Evolutionary conservation across 2,329 filamentous ascomycete species (phyloP).

Genomic region (Trichoderma hamatum): DNA sequence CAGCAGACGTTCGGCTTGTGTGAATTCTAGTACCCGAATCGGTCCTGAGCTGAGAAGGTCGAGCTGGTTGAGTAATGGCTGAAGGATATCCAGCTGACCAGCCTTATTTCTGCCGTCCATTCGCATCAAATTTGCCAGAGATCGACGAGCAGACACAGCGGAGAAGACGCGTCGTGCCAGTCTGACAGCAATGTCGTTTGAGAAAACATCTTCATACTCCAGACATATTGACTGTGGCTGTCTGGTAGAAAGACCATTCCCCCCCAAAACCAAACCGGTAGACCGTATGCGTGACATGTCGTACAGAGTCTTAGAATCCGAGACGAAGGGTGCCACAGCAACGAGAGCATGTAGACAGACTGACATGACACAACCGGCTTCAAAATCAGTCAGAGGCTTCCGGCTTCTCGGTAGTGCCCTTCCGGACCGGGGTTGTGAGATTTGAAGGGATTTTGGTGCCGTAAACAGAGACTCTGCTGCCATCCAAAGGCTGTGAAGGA

Average conservation of each 20-base stretch:
- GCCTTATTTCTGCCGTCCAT: conserved; percentile 43
- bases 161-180: conserved; percentile 62
- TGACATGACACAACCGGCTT: conserved; percentile 58
- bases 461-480: conserved; percentile 61
- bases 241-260: conserved; percentile 49
- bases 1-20: conserved; percentile 53
- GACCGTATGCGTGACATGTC: conserved; percentile 65
- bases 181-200: conserved; percentile 61
- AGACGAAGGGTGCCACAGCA: conserved; percentile 57
- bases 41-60: conserved; percentile 54
- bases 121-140: conserved; percentile 51
- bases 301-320: conserved; percentile 52
- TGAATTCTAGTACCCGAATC: conserved; percentile 52
- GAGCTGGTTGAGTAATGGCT: conserved; percentile 55
- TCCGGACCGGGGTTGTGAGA: conserved; percentile 40
- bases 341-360: conserved; percentile 66
- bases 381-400: conserved; percentile 43
- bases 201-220: conserved; percentile 65
- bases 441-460: conserved; percentile 52
- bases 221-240: conserved; percentile 57
- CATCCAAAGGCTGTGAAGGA: conserved; percentile 68
- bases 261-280: conserved; percentile 54
- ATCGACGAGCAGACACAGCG: conserved; percentile 57
- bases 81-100: conserved; percentile 45
- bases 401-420: conserved; percentile 19